Evolutionary conservation across 768 basidiomycete genomes (phyloP).

Genomic region (Plicaturopsis crispa): DNA sequence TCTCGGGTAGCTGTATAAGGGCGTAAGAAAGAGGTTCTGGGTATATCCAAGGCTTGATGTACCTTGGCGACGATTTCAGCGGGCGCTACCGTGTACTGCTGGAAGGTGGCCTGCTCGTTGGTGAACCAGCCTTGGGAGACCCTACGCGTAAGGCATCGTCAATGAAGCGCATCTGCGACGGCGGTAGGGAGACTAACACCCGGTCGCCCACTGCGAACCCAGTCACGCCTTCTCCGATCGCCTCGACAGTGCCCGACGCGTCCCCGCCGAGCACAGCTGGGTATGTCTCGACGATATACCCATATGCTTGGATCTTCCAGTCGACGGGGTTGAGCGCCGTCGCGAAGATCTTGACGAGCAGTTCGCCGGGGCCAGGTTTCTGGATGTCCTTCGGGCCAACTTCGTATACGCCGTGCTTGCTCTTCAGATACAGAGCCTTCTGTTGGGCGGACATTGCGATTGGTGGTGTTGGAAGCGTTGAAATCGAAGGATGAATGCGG

Average conservation of each 20-base stretch:
- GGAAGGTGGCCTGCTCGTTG: constrained; percentile 32
- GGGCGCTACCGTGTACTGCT: constrained; percentile 34
- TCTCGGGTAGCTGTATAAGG: constrained; percentile 33
- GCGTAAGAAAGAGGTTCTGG: constrained; percentile 7
- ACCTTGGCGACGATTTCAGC: constrained; percentile 36
- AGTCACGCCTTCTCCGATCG: constrained; percentile 43
- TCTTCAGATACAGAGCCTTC: no score
- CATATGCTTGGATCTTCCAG: constrained; percentile 39
- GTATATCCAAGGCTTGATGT: not conserved
- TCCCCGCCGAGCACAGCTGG: constrained; percentile 43
- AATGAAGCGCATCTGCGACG: not conserved
- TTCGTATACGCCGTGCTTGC: no score
- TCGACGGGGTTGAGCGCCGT: constrained; percentile 47
- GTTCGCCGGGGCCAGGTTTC: constrained; percentile 36
- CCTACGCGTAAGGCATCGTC: constrained; percentile 14
- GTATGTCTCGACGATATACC: constrained; percentile 28
- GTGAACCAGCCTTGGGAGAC: constrained; percentile 31
- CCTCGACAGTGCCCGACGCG: constrained; percentile 42
- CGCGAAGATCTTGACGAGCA: constrained; percentile 39
- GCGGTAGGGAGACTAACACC: constrained; percentile 30
- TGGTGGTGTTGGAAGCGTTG: no score
- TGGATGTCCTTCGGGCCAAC: constrained; percentile 26
- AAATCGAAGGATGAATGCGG: no score
- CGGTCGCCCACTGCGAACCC: constrained; percentile 42
- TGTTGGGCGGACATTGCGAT: no score